A percentile compares a stretch with the other conserved stretches of the same genome.
Conservation (phyloP, 306 rosid species). For the Dryas alaskensis region DNA sequence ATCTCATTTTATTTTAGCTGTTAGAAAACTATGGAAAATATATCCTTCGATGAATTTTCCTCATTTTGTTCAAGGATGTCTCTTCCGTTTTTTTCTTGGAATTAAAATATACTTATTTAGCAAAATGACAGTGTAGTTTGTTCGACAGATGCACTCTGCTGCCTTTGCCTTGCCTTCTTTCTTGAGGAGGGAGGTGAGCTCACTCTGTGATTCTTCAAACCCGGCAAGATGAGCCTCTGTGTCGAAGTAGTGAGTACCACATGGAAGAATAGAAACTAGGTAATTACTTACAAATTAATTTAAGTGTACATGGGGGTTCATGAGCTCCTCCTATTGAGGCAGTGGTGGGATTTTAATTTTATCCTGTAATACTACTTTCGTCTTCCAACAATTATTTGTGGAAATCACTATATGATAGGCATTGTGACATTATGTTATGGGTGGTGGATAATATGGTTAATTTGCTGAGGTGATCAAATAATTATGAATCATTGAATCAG, state of each 20-base stretch:
- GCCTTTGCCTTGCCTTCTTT: slow-evolving; percentile 84
- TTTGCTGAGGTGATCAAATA: slow-evolving; percentile 9
- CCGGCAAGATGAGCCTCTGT: neutral
- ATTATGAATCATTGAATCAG: neutral
- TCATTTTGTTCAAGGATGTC: no score
- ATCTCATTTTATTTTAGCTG: neutral
- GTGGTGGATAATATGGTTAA: neutral
- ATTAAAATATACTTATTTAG: neutral
- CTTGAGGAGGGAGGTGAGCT: slow-evolving; percentile 65
- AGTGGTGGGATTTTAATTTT: neutral
- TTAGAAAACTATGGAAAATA: no score
- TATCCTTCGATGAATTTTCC: no score
- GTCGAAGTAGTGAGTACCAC: slow-evolving; percentile 13
- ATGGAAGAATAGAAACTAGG: slow-evolving; percentile 21
- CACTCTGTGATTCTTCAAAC: slow-evolving; percentile 26
- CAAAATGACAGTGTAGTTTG: neutral
- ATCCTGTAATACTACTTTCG: no score
- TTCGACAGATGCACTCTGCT: slow-evolving; percentile 73
- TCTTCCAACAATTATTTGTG: neutral
- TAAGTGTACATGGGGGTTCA: neutral
- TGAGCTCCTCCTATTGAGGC: neutral
- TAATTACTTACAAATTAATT: neutral
- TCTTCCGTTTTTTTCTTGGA: no score
- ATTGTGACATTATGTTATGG: slow-evolving; percentile 5
- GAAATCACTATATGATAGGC: neutral